Conservation (phyloP, 495 filamentous ascomycete genomes). For the Penicillium mononematosum region DNA sequence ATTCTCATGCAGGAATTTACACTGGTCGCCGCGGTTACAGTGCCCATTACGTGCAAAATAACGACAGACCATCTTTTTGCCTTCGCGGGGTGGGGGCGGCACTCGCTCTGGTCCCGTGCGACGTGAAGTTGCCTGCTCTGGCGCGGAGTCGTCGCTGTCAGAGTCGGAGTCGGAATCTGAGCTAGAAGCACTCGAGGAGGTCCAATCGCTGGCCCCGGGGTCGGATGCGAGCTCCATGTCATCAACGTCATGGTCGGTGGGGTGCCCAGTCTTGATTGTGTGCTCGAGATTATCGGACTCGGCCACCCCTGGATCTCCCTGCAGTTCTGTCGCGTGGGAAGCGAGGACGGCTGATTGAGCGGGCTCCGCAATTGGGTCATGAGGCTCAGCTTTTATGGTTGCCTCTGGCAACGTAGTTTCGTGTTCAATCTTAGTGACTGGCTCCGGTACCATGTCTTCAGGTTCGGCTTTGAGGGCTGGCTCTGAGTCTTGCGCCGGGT, state of each 20-base stretch:
- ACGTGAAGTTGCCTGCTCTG: slow-evolving; percentile 43
- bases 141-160: slow-evolving; percentile 42
- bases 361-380: background rate
- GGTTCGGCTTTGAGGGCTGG: background rate
- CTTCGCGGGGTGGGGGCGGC: slow-evolving; percentile 41
- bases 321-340: background rate
- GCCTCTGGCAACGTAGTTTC: background rate
- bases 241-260: slow-evolving; percentile 1
- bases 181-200: slow-evolving; percentile 37
- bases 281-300: background rate
- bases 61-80: slow-evolving; percentile 41
- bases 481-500: background rate
- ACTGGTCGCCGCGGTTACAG: slow-evolving; percentile 46
- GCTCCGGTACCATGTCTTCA: background rate
- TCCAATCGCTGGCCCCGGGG: slow-evolving; percentile 31
- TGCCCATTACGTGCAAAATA: slow-evolving; percentile 47
- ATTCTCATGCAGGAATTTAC: slow-evolving; percentile 47
- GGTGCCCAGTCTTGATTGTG: slow-evolving; percentile 25
- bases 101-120: slow-evolving; percentile 44
- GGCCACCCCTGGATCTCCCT: background rate
- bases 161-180: slow-evolving; percentile 29
- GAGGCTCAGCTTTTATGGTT: background rate
- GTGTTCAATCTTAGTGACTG: background rate
- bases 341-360: background rate
- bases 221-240: slow-evolving; percentile 19